These are phyloP conservation scores for Lepiota subincarnata DNA, from an alignment of 768 basidiomycete species.

Conservation along the genomic window DNA sequence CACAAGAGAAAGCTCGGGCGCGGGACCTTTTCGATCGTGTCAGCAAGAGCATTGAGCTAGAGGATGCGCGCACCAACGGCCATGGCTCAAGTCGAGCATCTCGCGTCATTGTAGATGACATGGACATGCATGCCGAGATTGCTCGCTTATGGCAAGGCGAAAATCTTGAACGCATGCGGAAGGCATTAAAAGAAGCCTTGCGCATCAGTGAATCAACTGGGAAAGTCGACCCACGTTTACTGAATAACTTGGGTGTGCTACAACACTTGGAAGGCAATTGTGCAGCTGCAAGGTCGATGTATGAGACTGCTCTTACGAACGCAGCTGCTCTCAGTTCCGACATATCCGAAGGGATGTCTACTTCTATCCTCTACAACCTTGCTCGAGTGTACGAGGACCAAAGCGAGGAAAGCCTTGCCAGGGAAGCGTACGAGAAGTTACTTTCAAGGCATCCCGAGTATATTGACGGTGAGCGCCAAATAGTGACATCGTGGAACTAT, in stretches of 20 bases:
- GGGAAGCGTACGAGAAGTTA: conserved; percentile 84
- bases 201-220: conserved; percentile 52
- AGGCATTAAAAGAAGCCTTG: conserved; percentile 71
- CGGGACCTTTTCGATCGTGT: conserved; percentile 81
- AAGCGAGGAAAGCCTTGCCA: conserved; percentile 68
- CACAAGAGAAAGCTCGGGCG: conserved; percentile 67
- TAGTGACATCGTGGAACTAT: neutral
- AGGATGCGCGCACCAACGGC: conserved; percentile 48
- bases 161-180: conserved; percentile 65
- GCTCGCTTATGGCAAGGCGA: conserved; percentile 87
- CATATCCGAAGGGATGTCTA: conserved; percentile 65
- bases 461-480: conserved; percentile 73
- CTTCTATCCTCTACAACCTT: conserved; percentile 86
- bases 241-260: conserved; percentile 80
- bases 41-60: conserved; percentile 58
- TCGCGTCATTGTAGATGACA: conserved; percentile 64
- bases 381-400: conserved; percentile 88
- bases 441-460: conserved; percentile 92
- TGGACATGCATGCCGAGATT: conserved; percentile 88
- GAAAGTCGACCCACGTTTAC: conserved; percentile 57
- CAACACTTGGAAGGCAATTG: conserved; percentile 65
- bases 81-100: conserved; percentile 35
- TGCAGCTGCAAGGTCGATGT: conserved; percentile 54
- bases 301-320: conserved; percentile 69
- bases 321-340: conserved; percentile 43